A percentile compares a stretch with the other conserved stretches of the same genome.
phyloP scores from a whole-genome alignment of 2,329 filamentous ascomycete species.

The Didymella pinodella region DNA sequence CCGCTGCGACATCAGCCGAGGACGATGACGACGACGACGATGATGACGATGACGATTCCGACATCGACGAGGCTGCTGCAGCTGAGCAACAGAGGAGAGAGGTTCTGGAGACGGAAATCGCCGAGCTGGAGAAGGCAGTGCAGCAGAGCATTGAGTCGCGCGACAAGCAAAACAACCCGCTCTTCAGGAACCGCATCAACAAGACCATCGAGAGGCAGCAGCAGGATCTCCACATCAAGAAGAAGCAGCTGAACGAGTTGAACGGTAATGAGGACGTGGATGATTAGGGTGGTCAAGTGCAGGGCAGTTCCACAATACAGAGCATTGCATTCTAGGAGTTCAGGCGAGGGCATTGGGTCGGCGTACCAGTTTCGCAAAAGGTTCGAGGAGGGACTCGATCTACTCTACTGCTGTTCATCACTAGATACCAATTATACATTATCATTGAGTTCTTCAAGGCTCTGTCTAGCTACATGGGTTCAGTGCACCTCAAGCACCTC shows the following conservation, averaged over 20 bases:
- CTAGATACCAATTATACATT: conserved; percentile 15
- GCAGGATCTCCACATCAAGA: conserved; percentile 59
- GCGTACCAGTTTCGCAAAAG: conserved; percentile 2
- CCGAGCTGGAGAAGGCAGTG: conserved; percentile 62
- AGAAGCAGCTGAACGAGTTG: conserved; percentile 56
- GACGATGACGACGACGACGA: conserved; percentile 56
- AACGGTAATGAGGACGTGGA: conserved; percentile 37
- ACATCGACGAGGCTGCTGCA: conserved; percentile 58
- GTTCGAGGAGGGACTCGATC: not conserved
- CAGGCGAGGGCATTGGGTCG: conserved; percentile 13
- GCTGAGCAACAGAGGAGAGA: conserved; percentile 56
- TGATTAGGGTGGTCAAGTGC: conserved; percentile 2
- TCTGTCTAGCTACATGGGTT: not conserved
- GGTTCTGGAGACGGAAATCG: conserved; percentile 62
- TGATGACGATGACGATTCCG: conserved; percentile 56
- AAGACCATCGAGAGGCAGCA: conserved; percentile 58
- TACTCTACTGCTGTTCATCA: not conserved
- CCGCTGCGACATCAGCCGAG: conserved; percentile 48
- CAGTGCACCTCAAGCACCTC: not conserved
- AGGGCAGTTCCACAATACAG: not conserved
- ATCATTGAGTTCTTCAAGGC: not conserved
- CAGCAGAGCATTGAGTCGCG: conserved; percentile 53
- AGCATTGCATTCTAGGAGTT: conserved; percentile 17
- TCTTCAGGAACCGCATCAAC: conserved; percentile 60
- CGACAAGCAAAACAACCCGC: conserved; percentile 56